A percentile compares a stretch with the other conserved stretches of the same genome.
phyloP scores from a whole-genome alignment of 805 yeast genomes.

The Candida maesae region DNA sequence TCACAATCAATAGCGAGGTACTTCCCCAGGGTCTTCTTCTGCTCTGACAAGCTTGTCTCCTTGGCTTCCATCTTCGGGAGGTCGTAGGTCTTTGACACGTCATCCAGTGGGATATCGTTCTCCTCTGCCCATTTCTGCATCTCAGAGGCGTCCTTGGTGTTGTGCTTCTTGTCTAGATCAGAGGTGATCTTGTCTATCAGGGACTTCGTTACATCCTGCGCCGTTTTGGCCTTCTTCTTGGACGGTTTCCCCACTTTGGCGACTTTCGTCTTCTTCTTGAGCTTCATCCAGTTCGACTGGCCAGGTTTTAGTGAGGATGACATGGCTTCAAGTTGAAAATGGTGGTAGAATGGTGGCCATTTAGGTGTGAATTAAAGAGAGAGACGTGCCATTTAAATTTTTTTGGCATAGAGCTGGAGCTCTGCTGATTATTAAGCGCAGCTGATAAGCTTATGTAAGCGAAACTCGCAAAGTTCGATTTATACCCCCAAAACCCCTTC shows the following conservation, averaged over 20 bases:
- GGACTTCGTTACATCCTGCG: slow-evolving; percentile 12
- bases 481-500: no score
- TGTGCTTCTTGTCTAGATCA: slow-evolving; percentile 13
- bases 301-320: slow-evolving; percentile 13
- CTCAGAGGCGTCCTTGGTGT: slow-evolving; percentile 2
- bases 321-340: no score
- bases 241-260: slow-evolving; percentile 2
- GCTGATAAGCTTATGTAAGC: no score
- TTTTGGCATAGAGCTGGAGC: no score
- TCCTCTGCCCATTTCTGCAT: slow-evolving; percentile 27
- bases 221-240: slow-evolving; percentile 4
- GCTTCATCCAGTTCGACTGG: slow-evolving; percentile 21
- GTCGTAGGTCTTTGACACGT: slow-evolving; percentile 22
- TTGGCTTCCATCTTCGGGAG: slow-evolving; percentile 10
- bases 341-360: no score
- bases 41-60: slow-evolving; percentile 20
- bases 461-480: no score
- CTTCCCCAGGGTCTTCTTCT: slow-evolving; percentile 55
- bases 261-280: slow-evolving; percentile 13
- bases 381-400: no score
- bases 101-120: slow-evolving; percentile 25
- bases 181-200: slow-evolving; percentile 17
- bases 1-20: slow-evolving; percentile 89
- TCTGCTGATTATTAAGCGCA: no score
- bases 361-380: no score